Evolutionary conservation across 331 rosid genomes (phyloP), one percentile per base, ranked within the genome.

Genomic region (Telfairia occidentalis): DNA sequence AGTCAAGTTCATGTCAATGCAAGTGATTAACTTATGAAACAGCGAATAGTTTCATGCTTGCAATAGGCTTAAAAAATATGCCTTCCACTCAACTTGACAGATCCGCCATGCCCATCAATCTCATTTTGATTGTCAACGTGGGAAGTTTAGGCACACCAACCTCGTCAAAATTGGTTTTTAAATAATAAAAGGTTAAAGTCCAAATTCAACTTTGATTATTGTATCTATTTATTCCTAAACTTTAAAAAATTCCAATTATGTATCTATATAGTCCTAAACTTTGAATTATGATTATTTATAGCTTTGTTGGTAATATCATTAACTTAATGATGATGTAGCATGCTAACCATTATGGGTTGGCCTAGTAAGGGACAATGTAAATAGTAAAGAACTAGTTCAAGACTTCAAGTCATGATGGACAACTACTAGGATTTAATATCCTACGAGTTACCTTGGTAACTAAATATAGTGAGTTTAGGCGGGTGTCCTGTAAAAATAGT

Each of bases 101-200:
- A 42, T 42, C 38, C 15, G 37, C 38, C 21, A 12, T 67, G n/a
- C 52, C 74, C 23, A 43, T 67, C 55, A 67, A 24, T 67, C 53
- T 67, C 74, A 67, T 67, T 67, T 67, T 21, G 74, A 67, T 43
- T 67, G 30, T 42, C 12, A 67, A 67, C 38, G 6, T 42, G 74
- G 55, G 37, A 67, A 67, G 24, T 67, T 42, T 67, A 67, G 21
- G 23, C 55, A 43, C 45, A 32, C 21, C 74, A 28, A 67, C 35
- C 21, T 67, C 2, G 50, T 42, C 23, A 5, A 23, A 66, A 10
- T 38, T 66, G 32, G 15, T 32, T 21, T 66, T 42, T 4, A 11
- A 42, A 38, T 34, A 24, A 35, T 60, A 15, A 29, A 30, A 30
- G 69, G 43, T 60, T 57, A 11, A 57, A 12, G 11, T 6, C 26